Evolutionary conservation across 1,139 yeast species (phyloP).

Genomic region (Candida neerlandica): DNA sequence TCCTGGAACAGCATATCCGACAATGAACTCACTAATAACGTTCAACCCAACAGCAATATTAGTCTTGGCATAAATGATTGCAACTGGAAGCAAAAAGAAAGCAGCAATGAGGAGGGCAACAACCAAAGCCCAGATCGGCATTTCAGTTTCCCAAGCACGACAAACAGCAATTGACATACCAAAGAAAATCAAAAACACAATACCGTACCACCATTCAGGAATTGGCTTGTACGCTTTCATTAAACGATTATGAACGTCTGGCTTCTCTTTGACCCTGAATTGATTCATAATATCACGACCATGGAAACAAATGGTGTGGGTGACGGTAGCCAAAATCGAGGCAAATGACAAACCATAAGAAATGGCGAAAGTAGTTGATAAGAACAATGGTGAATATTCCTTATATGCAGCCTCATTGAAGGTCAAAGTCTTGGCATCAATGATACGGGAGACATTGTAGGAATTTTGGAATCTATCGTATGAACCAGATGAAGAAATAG

Average conservation of each 20-base stretch:
- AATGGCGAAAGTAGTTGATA: constrained; percentile 64
- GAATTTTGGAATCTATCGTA: constrained; percentile 37
- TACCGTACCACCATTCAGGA: constrained; percentile 68
- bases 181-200: constrained; percentile 46
- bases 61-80: constrained; percentile 43
- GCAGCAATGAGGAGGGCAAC: constrained; percentile 45
- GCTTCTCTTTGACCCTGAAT: constrained; percentile 45
- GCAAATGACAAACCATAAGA: constrained; percentile 69
- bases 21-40: constrained; percentile 47
- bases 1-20: constrained; percentile 52
- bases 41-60: constrained; percentile 50
- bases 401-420: constrained; percentile 51
- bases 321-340: constrained; percentile 57
- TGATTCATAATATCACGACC: constrained; percentile 53
- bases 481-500: constrained; percentile 43
- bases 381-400: constrained; percentile 53
- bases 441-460: constrained; percentile 44
- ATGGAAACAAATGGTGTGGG: constrained; percentile 58
- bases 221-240: constrained; percentile 60
- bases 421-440: constrained; percentile 35
- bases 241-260: constrained; percentile 65
- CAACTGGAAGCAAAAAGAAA: constrained; percentile 46
- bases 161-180: constrained; percentile 43
- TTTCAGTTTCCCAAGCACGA: constrained; percentile 46
- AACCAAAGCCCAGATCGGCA: constrained; percentile 42